Base-by-base conservation (phyloP, 2,329 filamentous ascomycete species). In the Botrytis sinoallii region DNA sequence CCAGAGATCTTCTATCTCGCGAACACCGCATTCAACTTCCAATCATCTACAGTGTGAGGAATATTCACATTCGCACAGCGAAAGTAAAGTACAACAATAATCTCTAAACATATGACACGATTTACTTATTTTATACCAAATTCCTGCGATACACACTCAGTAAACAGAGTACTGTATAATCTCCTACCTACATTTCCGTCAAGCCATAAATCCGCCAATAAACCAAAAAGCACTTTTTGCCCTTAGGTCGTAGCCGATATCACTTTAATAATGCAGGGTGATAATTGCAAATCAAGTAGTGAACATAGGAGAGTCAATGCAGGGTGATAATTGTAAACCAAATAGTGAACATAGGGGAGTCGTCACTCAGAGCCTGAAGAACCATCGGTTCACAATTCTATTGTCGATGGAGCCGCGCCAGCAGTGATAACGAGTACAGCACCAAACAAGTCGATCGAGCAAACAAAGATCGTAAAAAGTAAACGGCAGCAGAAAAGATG, bases 281-380 rank as follows among this genome's bases (percentile, higher is more conserved):
- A n/a, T 55, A 29, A 29, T 55, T 5, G 25, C 16, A 16, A 29
- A 55, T 16, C 7, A 16, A 16, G 1, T 5, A 55, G 16, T 55
- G 46, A 1, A 2, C 1, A n/a, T 52, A 2, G 46, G 4, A 0
- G 14, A 4, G 2, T 52, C 4, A 29, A 16, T 55, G 25, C 52
- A 3, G 25, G 52, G 16, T 16, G 12, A n/a, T 55, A 29, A 29
- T 55, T 5, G 25, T 16, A 16, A 29, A 55, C 7, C 7, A 16
- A 16, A 1, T 5, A 55, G 16, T 55, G 46, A 1, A 2, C 1
- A n/a, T 52, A 2, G 46, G 4, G 2, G 14, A 4, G 2, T 52
- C 4, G 12, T 0, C 22, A 4, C 12, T 55, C 0, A n/a, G 1
- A 55, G 52, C 25, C 3, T 6, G 2, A 5, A 8, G 8, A 16